Percentiles rank a stretch among this genome's conserved stretches.
These are phyloP conservation scores for Pezizomycotina sp. DNA, from an alignment of 2,329 filamentous ascomycete genomes.

Conservation along the genomic window DNA sequence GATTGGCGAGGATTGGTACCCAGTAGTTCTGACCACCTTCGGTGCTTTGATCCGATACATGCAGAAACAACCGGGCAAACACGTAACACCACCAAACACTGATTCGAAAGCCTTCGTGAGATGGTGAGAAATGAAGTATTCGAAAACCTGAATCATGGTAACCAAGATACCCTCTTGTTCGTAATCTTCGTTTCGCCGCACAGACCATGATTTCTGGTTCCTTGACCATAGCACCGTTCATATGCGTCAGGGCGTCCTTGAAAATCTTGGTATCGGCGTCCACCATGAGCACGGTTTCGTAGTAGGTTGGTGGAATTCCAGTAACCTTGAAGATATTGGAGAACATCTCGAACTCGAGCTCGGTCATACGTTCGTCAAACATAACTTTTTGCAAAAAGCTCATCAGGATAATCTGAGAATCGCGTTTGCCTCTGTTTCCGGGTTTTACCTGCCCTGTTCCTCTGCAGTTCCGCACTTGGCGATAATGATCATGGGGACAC, in stretches of 20 bases:
- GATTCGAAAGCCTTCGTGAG: slow-evolving; percentile 94
- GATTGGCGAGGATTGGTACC: slow-evolving; percentile 96
- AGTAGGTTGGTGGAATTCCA: slow-evolving; percentile 94
- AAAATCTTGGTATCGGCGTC: slow-evolving; percentile 99
- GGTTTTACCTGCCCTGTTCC: slow-evolving; percentile 67
- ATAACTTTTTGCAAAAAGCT: slow-evolving; percentile 99
- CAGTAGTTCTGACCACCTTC: slow-evolving; percentile 97
- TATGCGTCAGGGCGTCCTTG: slow-evolving; percentile 94
- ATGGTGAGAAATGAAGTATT: slow-evolving; percentile 98
- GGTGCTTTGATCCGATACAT: slow-evolving; percentile 99
- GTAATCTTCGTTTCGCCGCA: slow-evolving; percentile 99
- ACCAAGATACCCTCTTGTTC: slow-evolving; percentile 93
- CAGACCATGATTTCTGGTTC: slow-evolving; percentile 96
- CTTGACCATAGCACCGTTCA: slow-evolving; percentile 98
- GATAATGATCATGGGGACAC: slow-evolving; percentile 91
- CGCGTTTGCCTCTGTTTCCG: slow-evolving; percentile 93
- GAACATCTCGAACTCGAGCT: slow-evolving; percentile 98
- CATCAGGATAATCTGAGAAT: slow-evolving; percentile 98
- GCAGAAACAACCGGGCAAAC: slow-evolving; percentile 95
- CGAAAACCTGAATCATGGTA: slow-evolving; percentile 95
- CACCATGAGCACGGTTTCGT: slow-evolving; percentile 96
- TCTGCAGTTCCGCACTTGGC: slow-evolving; percentile 92
- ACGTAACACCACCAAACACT: slow-evolving; percentile 96
- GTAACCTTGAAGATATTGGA: slow-evolving; percentile 98
- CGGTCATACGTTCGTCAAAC: slow-evolving; percentile 99